These are phyloP conservation scores for Penicillium angulare DNA, from an alignment of 495 filamentous ascomycete genomes.

Conservation along the genomic window DNA sequence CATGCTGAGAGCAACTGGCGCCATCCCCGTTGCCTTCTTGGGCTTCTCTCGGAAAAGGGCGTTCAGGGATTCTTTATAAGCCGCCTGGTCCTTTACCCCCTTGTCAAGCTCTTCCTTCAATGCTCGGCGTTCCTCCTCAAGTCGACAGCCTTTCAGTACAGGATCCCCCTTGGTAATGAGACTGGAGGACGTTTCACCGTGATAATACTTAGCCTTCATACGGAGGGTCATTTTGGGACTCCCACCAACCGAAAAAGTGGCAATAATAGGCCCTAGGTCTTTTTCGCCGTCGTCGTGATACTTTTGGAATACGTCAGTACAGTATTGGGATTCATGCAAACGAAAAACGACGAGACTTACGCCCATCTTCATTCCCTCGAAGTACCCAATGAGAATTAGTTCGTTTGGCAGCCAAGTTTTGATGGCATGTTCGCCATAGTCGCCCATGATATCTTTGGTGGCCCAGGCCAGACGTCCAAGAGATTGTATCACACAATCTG, in stretches of 20 bases:
- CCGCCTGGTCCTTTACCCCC: slow-evolving; percentile 15
- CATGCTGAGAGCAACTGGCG: slow-evolving; percentile 27
- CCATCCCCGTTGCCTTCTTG: slow-evolving; percentile 12
- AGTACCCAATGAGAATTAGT: slow-evolving; percentile 70
- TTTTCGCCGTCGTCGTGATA: slow-evolving; percentile 85
- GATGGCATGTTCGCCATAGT: no score
- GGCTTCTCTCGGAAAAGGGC: slow-evolving; percentile 2
- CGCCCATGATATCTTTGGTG: slow-evolving; percentile 34
- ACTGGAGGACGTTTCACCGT: slow-evolving; percentile 29
- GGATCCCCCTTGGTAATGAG: slow-evolving; percentile 26
- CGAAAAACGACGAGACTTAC: slow-evolving; percentile 56
- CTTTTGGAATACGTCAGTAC: slow-evolving; percentile 50
- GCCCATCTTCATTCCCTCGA: slow-evolving; percentile 64
- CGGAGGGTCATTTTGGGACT: slow-evolving; percentile 67
- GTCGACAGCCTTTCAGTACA: slow-evolving; percentile 37
- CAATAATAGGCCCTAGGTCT: slow-evolving; percentile 71
- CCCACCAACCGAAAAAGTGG: slow-evolving; percentile 71
- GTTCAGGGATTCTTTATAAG: slow-evolving; percentile 19
- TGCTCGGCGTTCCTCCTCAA: slow-evolving; percentile 31
- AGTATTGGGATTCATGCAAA: neutral
- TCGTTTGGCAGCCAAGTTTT: slow-evolving; percentile 59
- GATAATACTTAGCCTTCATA: slow-evolving; percentile 59
- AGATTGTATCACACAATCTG: slow-evolving; percentile 51
- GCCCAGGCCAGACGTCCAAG: slow-evolving; percentile 68
- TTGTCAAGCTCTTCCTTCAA: slow-evolving; percentile 33